Percentiles rank a stretch among this genome's conserved stretches.
Conservation (phyloP, 2,329 filamentous ascomycete genomes). For the Xylariaceae sp. region DNA sequence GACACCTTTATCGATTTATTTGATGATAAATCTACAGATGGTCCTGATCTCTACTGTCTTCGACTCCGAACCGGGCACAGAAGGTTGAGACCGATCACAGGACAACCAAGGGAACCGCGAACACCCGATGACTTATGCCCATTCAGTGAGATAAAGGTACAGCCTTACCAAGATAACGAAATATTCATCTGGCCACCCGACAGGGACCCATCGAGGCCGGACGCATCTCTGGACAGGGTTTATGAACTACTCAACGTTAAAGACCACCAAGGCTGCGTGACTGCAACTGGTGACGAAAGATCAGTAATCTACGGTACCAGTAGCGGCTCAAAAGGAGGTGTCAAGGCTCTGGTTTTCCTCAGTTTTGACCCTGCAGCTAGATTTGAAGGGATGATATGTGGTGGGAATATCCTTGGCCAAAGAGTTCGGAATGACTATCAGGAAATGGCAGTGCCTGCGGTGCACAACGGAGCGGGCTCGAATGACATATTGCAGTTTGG, state of each 20-base stretch:
- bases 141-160: constrained; percentile 3
- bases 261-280: constrained; percentile 26
- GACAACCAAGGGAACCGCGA: neutral
- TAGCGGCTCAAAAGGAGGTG: constrained; percentile 20
- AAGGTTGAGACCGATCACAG: constrained; percentile 38
- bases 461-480: neutral
- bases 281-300: constrained; percentile 36
- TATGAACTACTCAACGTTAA: constrained; percentile 34
- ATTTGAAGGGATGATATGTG: constrained; percentile 32
- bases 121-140: neutral
- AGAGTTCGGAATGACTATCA: constrained; percentile 9
- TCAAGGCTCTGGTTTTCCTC: constrained; percentile 36
- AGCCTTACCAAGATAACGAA: constrained; percentile 30
- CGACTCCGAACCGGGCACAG: constrained; percentile 58
- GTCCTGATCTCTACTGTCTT: constrained; percentile 44
- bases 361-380: constrained; percentile 39
- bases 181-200: constrained; percentile 39
- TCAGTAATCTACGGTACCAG: constrained; percentile 38
- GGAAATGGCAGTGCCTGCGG: neutral
- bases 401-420: constrained; percentile 29
- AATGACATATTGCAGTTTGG: constrained; percentile 7
- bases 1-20: constrained; percentile 66
- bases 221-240: constrained; percentile 27
- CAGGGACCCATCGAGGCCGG: constrained; percentile 6
- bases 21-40: constrained; percentile 51